Base-by-base conservation (phyloP, 345 rosid genomes). In the Camelina hispida region DNA sequence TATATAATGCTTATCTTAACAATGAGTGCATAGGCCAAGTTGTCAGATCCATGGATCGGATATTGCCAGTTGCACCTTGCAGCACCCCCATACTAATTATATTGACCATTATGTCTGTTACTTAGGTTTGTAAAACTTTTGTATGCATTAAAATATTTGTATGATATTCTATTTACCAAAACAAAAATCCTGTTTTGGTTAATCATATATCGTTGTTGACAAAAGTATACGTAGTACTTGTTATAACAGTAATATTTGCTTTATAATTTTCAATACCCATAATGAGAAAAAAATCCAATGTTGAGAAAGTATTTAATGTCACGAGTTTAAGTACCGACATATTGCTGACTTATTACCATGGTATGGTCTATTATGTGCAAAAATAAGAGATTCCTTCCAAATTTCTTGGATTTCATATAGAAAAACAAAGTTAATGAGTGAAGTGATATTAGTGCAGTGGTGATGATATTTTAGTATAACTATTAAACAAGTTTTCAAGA, bases 241-340 rank as follows among this genome's bases (percentile, higher is more conserved):
- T 43, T 43, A 44, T 44, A 44, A 44, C 48, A 15, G 6, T 0
- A 44, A 6, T 15, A 20, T 0, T 52, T 51, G 28, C 57, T 52
- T 22, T 23, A 23, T 30, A 53, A 53, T 23, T 54, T 54, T 25
- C 10, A 54, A 25, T 54, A 55, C 16, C 38, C 20, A 55, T 28
- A 55, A 55, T 55, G 38, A 55, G 38, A 55, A 32, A 14, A 14
- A 55, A 55, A n/a, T n/a, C 37, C 18, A 55, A 9, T 7, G 34
- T 55, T 55, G 60, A 55, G 38, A 8, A 55, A 14, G 60, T 55
- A 14, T 28, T 28, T n/a, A 55, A 55, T 14, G 60, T 55, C 60
- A 55, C 18, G 9, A 15, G 60, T 14, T 14, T n/a, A 55, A 55
- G 34, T 25, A 55, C 59, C 59, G 37, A 25, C 35, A 25, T 3